Base-by-base conservation (phyloP, 345 rosid species). In the Carallia brachiata region DNA sequence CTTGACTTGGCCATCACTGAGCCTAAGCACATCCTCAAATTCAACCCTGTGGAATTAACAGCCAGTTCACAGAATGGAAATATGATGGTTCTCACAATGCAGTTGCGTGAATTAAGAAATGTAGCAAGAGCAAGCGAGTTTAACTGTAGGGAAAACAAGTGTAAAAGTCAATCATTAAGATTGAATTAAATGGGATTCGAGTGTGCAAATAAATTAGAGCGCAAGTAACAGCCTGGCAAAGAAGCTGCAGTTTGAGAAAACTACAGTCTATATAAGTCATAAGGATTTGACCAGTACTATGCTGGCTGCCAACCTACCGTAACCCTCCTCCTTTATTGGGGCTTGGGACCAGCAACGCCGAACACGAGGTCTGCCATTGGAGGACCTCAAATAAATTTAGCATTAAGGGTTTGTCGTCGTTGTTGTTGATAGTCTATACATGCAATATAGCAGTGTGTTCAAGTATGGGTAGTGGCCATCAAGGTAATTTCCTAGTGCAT, bases 1-100 rank as follows among this genome's bases (percentile, higher is more conserved):
- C 93, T 90, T 90, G 63, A 95, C 99, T 82, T 95, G 99, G 75
- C 99, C 96, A 70, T 95, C 93, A 78, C 78, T 77, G 63, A 95
- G 97, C 82, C 97, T 82, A 79, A 82, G 93, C 58, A 92, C 97
- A 81, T 90, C 97, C 75, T 81, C 85, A 84, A 95, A 95, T 79
- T 90, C 93, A 83, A 89, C 87, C 76, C 98, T 91, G 76, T 56
- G 57, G 48, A 62, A 65, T 28, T 61, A 56, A 66, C 58, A 61
- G 17, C 69, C 65, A 55, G 59, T 63, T 68, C 72, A 66, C 40
- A 59, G 36, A 52, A 63, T 16, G 71, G 53, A 65, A 47, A 48
- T 32, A 27, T 50, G 9, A 37, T 9, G 27, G 52, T 15, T 3
- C 6, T 36, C 15, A 47, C 56, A 23, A 63, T 39, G 59, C 67